phyloP scores from a whole-genome alignment of 441 rosid genomes.

The Aquilaria agallochum region DNA sequence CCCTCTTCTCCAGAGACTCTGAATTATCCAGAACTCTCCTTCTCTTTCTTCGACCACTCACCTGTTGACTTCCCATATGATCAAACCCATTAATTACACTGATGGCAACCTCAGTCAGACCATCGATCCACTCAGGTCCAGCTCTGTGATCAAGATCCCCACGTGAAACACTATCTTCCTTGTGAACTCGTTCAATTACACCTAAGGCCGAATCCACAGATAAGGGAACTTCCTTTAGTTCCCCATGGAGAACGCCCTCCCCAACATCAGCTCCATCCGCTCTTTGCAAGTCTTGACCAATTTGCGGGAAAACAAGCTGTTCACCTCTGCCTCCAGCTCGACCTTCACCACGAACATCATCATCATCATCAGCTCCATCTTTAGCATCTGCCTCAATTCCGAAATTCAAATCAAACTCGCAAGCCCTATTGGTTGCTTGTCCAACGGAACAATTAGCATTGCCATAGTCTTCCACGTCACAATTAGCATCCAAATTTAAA shows the following conservation, averaged over 20 bases:
- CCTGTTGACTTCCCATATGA: slow-evolving; percentile 30
- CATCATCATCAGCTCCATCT: slow-evolving; percentile 31
- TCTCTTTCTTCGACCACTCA: slow-evolving; percentile 47
- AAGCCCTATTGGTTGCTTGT: slow-evolving; percentile 36
- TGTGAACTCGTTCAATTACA: slow-evolving; percentile 25
- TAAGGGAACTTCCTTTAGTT: slow-evolving; percentile 37
- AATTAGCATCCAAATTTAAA: slow-evolving; percentile 72
- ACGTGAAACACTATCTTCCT: slow-evolving; percentile 22
- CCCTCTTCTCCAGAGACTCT: slow-evolving; percentile 34
- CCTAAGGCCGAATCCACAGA: slow-evolving; percentile 24
- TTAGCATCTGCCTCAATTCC: slow-evolving; percentile 45
- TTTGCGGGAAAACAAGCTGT: slow-evolving; percentile 8
- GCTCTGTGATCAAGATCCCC: slow-evolving; percentile 20
- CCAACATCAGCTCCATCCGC: slow-evolving; percentile 24
- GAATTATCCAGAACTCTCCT: slow-evolving; percentile 39
- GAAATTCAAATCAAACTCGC: slow-evolving; percentile 79
- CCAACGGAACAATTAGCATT: slow-evolving; percentile 13
- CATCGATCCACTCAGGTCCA: slow-evolving; percentile 22
- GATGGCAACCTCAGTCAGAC: slow-evolving; percentile 18
- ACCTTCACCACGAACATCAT: slow-evolving; percentile 17
- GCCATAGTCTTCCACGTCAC: slow-evolving; percentile 50
- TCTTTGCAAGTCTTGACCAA: slow-evolving; percentile 20
- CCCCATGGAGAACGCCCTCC: slow-evolving; percentile 23
- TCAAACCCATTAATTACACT: slow-evolving; percentile 26
- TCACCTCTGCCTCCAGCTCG: slow-evolving; percentile 6